Evolutionary conservation across 306 rosid species (phyloP), one percentile per base, ranked within the genome.

Genomic region (Lithocarpus polystachyus): DNA sequence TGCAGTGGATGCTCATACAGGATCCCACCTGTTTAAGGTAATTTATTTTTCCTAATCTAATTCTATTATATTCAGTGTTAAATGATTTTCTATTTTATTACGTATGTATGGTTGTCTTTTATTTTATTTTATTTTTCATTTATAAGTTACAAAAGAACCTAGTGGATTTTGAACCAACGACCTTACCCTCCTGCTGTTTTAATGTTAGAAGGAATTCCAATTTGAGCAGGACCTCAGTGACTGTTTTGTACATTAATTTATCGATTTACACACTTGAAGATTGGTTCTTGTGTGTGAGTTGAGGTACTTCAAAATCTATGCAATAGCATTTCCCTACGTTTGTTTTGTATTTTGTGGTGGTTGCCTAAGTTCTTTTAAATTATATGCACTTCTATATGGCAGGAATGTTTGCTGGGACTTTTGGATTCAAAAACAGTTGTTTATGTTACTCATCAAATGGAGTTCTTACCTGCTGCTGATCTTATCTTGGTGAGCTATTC

Each of bases 381-480:
- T 31, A 6, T 18, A 7, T 8, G 33, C 19, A 65, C 48, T 31
- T 29, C 15, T 52, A 20, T 72, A 22, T 37, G 35, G 75, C 89
- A 94, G 97, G 94, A 94, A 80, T 92, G 96, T 71, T 82, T 94
- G 81, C 90, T 94, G 55, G 97, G 92, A 48, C 85, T 88, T 77
- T 79, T 92, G 77, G 83, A 86, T 75, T 85, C 94, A 68, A 94
- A 94, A 84, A 90, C 89, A 65, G 96, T 94, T 76, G 77, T 94
- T 54, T 94, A 89, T 82, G 88, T 94, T 11, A 88, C 98, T 72
- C 97, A 94, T 88, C 98, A 90, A 87, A 90, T 94, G 23, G 98
- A 94, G 72, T 94, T 92, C 87, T 87, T 94, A 81, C 94, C 97
- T 52, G 85, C 90, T 40, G 96, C 98, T 70, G 97, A 92, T 82